A percentile compares a stretch with the other conserved stretches of the same genome.
phyloP scores from a whole-genome alignment of 306 rosid genomes.

The Casuarina glauca region DNA sequence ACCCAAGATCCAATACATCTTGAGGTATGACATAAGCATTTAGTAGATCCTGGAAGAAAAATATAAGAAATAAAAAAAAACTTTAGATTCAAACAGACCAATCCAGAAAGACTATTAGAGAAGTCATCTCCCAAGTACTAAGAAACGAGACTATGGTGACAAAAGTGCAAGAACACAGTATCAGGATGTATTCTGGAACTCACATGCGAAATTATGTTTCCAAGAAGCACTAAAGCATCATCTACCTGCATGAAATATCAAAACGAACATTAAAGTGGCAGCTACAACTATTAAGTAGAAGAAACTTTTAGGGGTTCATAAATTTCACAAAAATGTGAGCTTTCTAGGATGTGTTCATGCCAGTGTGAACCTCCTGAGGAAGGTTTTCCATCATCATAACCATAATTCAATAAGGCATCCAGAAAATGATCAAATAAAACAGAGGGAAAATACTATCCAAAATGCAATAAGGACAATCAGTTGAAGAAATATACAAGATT shows the following conservation, averaged over 20 bases:
- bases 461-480: not conserved
- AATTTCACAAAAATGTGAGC: not conserved
- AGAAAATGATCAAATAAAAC: not conserved
- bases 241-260: constrained; percentile 64
- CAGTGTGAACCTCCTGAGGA: not conserved
- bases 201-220: constrained; percentile 78
- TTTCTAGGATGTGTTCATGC: not conserved
- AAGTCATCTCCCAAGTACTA: constrained; percentile 12
- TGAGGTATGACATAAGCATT: constrained; percentile 66
- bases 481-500: not conserved
- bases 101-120: not conserved
- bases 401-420: constrained; percentile 1
- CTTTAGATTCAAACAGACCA: not conserved
- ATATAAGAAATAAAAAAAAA: constrained; percentile 30
- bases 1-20: constrained; percentile 89
- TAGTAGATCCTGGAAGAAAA: constrained; percentile 57
- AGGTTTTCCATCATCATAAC: not conserved
- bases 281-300: constrained; percentile 10
- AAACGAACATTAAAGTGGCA: constrained; percentile 26
- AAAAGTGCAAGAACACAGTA: not conserved
- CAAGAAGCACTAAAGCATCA: constrained; percentile 76
- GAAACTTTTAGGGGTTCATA: not conserved
- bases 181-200: constrained; percentile 37
- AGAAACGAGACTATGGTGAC: not conserved
- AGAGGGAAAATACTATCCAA: not conserved